Evolutionary conservation across 2,329 filamentous ascomycete genomes (phyloP), one percentile per base, ranked within the genome.

Genomic region (Ascochyta pisi): DNA sequence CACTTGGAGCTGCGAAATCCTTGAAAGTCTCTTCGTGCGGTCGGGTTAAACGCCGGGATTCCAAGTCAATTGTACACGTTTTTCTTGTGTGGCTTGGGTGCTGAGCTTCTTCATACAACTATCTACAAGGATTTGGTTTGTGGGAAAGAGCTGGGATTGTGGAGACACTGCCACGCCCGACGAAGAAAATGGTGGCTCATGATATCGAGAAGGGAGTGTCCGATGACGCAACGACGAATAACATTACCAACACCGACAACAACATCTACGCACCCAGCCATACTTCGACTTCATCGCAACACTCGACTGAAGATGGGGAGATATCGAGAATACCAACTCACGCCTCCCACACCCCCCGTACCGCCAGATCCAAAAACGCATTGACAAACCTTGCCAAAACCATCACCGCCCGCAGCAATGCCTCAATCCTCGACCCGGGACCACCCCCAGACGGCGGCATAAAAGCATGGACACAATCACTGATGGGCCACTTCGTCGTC

Each of bases 361-460:
- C 57, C 0, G 41, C 49, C 16, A 58, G 52, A 31, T 47, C 52
- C 8, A 67, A 63, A 22, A 54, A 56, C 2, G 26, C 57, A 1
- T 47, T 62, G 1, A n/a, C 54, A 24, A 53, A 52, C 9, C 62
- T 74, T 19, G 59, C 64, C 24, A 73, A 69, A 58, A 63, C 60
- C 0, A 49, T 75, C 35, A 71, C 69, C 27, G 52, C 65, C 2
- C 69, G 71, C 37, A 70, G 68, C n/a, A 74, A 74, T 55, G 70
- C 66, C 33, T 69, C 67, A 7, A 26, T 73, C 53, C 51, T 62
- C 49, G 68, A 75, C 51, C 74, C 75, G 1, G 73, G 72, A 1
- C 75, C 75, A 13, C 74, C 75, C 1, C 75, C 75, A 0, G 74
- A 77, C 40, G 69, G 70, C 33, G 75, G 75, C n/a, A 16, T 66